These are phyloP conservation scores for Fusarium solani-melongenae DNA, from an alignment of 2,329 filamentous ascomycete genomes.

Conservation along the genomic window DNA sequence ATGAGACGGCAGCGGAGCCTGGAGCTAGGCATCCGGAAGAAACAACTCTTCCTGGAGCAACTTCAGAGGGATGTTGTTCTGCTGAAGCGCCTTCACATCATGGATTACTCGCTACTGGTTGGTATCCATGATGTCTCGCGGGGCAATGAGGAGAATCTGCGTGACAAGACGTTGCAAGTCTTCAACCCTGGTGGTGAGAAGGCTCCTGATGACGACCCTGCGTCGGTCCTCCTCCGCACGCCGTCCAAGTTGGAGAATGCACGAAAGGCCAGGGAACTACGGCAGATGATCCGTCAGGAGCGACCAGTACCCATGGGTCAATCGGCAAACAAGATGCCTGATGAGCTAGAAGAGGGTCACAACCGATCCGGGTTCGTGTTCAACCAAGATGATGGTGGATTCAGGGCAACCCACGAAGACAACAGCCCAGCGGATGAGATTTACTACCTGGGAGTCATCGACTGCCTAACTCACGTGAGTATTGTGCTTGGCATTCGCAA, in stretches of 20 bases:
- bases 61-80: constrained; percentile 88
- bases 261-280: constrained; percentile 88
- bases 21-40: constrained; percentile 90
- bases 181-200: constrained; percentile 88
- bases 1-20: constrained; percentile 84
- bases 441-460: constrained; percentile 98
- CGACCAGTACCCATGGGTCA: constrained; percentile 93
- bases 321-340: constrained; percentile 86
- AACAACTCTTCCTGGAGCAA: constrained; percentile 87
- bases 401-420: constrained; percentile 92
- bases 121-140: constrained; percentile 91
- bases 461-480: constrained; percentile 95
- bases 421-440: constrained; percentile 88
- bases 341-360: constrained; percentile 82
- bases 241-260: constrained; percentile 94
- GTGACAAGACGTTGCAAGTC: constrained; percentile 88
- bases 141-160: constrained; percentile 95
- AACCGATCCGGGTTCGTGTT: constrained; percentile 81
- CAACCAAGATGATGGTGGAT: constrained; percentile 93
- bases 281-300: constrained; percentile 92
- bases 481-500: not conserved
- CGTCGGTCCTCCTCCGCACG: constrained; percentile 81
- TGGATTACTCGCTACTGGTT: constrained; percentile 97
- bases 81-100: constrained; percentile 90
- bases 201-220: constrained; percentile 66